Conservation (phyloP, 169 alveolate genomes). For the Cryptosporidium parvum region DNA sequence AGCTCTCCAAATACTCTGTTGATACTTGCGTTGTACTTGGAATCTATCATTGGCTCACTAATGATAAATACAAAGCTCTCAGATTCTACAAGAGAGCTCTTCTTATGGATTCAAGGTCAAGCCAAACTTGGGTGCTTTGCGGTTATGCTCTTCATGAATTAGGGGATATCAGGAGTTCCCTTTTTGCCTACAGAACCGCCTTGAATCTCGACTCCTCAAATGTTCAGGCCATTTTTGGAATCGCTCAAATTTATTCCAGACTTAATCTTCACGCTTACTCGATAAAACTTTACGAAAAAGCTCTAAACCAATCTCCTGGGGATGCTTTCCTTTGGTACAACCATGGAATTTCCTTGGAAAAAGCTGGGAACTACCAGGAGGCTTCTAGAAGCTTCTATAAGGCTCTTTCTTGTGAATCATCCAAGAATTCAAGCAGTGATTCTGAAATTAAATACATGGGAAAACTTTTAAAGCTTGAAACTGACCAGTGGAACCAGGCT, state of each 20-base stretch:
- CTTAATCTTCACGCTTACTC: slow-evolving; percentile 36
- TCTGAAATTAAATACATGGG: slow-evolving; percentile 68
- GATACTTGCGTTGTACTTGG: slow-evolving; percentile 70
- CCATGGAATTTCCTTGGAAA: slow-evolving; percentile 37
- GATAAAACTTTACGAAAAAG: slow-evolving; percentile 50
- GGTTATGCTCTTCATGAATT: slow-evolving; percentile 69
- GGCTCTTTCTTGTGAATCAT: slow-evolving; percentile 57
- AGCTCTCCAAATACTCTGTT: slow-evolving; percentile 53
- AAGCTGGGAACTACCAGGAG: slow-evolving; percentile 32
- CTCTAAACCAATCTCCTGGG: slow-evolving; percentile 52
- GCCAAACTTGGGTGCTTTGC: slow-evolving; percentile 55
- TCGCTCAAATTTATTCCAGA: slow-evolving; percentile 49
- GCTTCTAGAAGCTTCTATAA: slow-evolving; percentile 56
- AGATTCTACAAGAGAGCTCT: slow-evolving; percentile 70
- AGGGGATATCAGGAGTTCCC: slow-evolving; percentile 36
- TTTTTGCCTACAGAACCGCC: slow-evolving; percentile 68
- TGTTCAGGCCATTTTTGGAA: slow-evolving; percentile 49
- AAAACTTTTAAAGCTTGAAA: slow-evolving; percentile 38
- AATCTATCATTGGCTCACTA: slow-evolving; percentile 68
- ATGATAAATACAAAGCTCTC: slow-evolving; percentile 63
- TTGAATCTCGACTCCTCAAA: slow-evolving; percentile 35
- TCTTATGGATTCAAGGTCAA: slow-evolving; percentile 37
- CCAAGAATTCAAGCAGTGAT: slow-evolving; percentile 34
- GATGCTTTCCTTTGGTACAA: slow-evolving; percentile 63
- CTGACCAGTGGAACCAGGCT: slow-evolving; percentile 66